These are phyloP conservation scores for Leishmania mexicana DNA, from an alignment of 208 protist species.

Conservation along the genomic window DNA sequence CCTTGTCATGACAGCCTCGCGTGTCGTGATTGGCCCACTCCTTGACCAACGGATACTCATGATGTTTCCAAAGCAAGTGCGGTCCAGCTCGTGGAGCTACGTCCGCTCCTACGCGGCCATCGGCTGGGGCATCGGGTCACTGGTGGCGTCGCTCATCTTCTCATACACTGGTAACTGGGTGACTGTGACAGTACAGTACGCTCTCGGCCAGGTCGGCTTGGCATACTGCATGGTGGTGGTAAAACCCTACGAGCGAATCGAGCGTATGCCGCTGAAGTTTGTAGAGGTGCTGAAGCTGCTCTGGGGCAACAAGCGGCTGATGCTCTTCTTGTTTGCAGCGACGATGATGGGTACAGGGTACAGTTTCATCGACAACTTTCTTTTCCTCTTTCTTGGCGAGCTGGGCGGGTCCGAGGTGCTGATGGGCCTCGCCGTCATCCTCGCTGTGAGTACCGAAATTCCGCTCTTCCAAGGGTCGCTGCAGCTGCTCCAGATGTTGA, in stretches of 20 bases:
- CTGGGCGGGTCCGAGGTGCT: conserved; percentile 45
- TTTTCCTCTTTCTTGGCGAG: conserved; percentile 61
- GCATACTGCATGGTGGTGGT: conserved; percentile 39
- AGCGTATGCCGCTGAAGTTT: conserved; percentile 38
- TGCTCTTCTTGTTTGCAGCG: conserved; percentile 49
- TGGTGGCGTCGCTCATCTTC: conserved; percentile 29
- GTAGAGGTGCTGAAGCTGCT: conserved; percentile 42
- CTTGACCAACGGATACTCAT: conserved; percentile 56
- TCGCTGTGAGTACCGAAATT: conserved; percentile 76
- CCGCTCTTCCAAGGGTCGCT: conserved; percentile 60
- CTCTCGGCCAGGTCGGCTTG: conserved; percentile 38
- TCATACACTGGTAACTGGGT: conserved; percentile 25
- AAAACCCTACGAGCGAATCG: conserved; percentile 38
- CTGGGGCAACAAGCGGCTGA: conserved; percentile 25
- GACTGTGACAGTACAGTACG: conserved; percentile 39
- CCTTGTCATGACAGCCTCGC: conserved; percentile 28
- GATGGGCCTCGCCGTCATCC: conserved; percentile 57
- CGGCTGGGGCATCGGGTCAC: conserved; percentile 54
- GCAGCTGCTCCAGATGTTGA: conserved; percentile 41
- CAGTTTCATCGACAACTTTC: conserved; percentile 60
- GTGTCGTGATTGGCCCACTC: conserved; percentile 39
- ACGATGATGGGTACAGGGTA: conserved; percentile 63
- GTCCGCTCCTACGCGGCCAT: conserved; percentile 54
- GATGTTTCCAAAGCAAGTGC: conserved; percentile 37
- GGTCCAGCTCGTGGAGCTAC: conserved; percentile 42